A percentile compares a stretch with the other conserved stretches of the same genome.
phyloP scores from a whole-genome alignment of 2,329 filamentous ascomycete species.

The Hypoxylon sp. region DNA sequence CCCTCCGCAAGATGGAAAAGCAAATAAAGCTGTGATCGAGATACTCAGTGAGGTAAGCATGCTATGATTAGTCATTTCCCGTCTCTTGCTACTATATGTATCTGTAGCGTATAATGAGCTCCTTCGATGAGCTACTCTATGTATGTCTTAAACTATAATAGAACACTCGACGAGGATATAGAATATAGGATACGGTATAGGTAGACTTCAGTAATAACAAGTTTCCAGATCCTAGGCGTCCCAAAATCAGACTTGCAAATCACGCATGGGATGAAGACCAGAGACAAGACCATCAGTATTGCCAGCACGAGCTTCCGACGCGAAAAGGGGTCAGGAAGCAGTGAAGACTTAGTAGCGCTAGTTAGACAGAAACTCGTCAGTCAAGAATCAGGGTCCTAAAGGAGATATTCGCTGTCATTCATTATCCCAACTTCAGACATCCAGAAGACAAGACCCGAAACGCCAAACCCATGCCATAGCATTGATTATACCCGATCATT shows the following conservation, averaged over 20 bases:
- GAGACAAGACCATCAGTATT: conserved; percentile 71
- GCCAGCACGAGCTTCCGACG: conserved; percentile 48
- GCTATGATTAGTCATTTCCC: background rate
- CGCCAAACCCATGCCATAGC: conserved; percentile 34
- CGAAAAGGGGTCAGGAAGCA: conserved; percentile 34
- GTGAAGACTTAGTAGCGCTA: conserved; percentile 44
- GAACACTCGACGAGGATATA: background rate
- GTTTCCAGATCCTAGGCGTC: conserved; percentile 67
- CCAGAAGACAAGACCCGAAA: conserved; percentile 22
- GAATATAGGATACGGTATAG: background rate
- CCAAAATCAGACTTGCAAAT: conserved; percentile 76
- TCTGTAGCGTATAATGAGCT: background rate
- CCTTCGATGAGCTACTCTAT: background rate
- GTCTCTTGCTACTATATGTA: no score
- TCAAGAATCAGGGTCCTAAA: conserved; percentile 18
- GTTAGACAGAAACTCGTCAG: conserved; percentile 47
- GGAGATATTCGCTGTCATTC: conserved; percentile 21
- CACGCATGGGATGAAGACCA: conserved; percentile 73
- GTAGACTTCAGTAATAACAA: conserved; percentile 18
- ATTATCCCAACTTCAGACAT: conserved; percentile 20
- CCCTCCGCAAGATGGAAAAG: conserved; percentile 75
- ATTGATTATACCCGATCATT: conserved; percentile 11
- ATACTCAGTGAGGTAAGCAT: conserved; percentile 71
- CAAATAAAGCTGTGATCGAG: conserved; percentile 76
- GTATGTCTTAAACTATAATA: background rate